phyloP scores from a whole-genome alignment of 371 early-diverging fungal species.

The Mucor racemosus region DNA sequence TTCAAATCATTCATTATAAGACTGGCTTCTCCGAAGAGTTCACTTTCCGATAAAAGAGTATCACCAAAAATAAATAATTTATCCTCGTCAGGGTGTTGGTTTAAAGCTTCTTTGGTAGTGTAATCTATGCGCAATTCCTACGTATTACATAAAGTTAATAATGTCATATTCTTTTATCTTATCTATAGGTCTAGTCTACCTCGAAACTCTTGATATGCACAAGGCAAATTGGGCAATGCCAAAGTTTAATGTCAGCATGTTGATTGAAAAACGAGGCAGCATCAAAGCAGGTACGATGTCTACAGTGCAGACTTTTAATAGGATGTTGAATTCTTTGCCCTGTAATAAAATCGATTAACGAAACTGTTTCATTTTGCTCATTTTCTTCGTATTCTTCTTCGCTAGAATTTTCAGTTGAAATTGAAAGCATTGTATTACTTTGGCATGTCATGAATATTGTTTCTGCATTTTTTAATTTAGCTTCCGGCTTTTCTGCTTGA shows the following conservation, averaged over 20 bases:
- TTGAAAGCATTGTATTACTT: slow-evolving; percentile 4
- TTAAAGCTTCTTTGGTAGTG: slow-evolving; percentile 14
- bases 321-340: slow-evolving; percentile 25
- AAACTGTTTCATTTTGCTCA: neutral
- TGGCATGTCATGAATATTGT: slow-evolving; percentile 16
- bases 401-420: neutral
- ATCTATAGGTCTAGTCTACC: slow-evolving; percentile 6
- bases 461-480: slow-evolving; percentile 14
- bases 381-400: slow-evolving; percentile 12
- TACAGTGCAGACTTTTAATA: slow-evolving; percentile 21
- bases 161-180: slow-evolving; percentile 3
- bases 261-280: slow-evolving; percentile 23
- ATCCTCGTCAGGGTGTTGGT: slow-evolving; percentile 15
- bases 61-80: slow-evolving; percentile 15
- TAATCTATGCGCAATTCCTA: slow-evolving; percentile 29
- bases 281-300: slow-evolving; percentile 28
- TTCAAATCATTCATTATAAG: slow-evolving; percentile 13
- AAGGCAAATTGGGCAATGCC: slow-evolving; percentile 31
- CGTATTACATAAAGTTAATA: neutral
- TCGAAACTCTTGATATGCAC: slow-evolving; percentile 33
- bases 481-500: slow-evolving; percentile 1
- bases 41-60: slow-evolving; percentile 18
- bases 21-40: slow-evolving; percentile 20
- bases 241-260: slow-evolving; percentile 20
- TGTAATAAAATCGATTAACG: slow-evolving; percentile 13